These are phyloP conservation scores for Actinomucor elegans DNA, from an alignment of 371 early-diverging fungal genomes.

Conservation along the genomic window DNA sequence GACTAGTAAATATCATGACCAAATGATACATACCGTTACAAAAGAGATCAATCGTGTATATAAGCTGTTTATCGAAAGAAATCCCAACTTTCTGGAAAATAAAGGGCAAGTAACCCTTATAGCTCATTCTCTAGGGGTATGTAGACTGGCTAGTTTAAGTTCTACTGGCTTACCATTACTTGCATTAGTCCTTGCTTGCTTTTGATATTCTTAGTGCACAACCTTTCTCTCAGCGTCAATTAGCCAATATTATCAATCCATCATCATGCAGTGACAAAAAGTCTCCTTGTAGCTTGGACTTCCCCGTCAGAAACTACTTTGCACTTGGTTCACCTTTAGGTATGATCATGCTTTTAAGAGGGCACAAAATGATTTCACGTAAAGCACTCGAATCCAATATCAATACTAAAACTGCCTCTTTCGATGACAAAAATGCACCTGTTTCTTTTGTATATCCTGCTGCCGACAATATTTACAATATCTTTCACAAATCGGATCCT, in stretches of 20 bases:
- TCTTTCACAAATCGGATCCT: slow-evolving; percentile 72
- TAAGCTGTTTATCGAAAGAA: slow-evolving; percentile 61
- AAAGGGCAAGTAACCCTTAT: slow-evolving; percentile 76
- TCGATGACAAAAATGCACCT: background rate
- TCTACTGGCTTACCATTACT: background rate
- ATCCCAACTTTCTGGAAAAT: slow-evolving; percentile 67
- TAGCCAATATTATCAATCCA: background rate
- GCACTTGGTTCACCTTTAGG: slow-evolving; percentile 82
- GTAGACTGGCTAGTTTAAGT: background rate
- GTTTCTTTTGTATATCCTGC: slow-evolving; percentile 60
- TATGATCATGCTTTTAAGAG: slow-evolving; percentile 73
- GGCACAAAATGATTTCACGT: slow-evolving; percentile 59
- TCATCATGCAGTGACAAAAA: slow-evolving; percentile 14
- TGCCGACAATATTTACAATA: slow-evolving; percentile 75
- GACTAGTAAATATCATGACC: slow-evolving; percentile 77
- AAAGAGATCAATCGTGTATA: slow-evolving; percentile 80
- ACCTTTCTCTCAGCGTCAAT: slow-evolving; percentile 23
- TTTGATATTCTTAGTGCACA: slow-evolving; percentile 79
- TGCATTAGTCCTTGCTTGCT: slow-evolving; percentile 59
- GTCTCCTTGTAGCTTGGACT: slow-evolving; percentile 17
- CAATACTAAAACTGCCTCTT: background rate
- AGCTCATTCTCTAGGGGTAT: slow-evolving; percentile 81
- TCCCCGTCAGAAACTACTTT: slow-evolving; percentile 60
- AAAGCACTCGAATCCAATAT: slow-evolving; percentile 14
- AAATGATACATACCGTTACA: slow-evolving; percentile 76